A percentile compares a stretch with the other conserved stretches of the same genome.
phyloP scores from a whole-genome alignment of 2,329 filamentous ascomycete genomes.

The Basipetospora sp. region DNA sequence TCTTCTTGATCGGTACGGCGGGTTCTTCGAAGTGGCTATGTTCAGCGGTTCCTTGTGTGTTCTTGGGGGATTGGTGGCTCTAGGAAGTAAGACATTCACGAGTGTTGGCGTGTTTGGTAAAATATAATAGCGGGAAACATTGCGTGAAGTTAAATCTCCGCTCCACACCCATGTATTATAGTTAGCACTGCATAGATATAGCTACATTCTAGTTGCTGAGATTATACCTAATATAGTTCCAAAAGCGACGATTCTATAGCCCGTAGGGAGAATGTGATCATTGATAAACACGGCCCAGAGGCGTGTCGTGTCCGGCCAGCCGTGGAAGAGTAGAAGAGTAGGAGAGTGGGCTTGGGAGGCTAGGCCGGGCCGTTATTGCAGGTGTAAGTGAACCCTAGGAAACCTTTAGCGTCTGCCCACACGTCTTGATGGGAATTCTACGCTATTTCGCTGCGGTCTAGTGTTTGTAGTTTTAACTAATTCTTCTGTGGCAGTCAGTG shows the following conservation, averaged over 20 bases:
- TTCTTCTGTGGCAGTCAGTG: no score
- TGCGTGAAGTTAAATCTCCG: no score
- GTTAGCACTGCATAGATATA: no score
- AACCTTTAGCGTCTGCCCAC: no score
- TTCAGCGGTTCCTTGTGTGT: constrained; percentile 13
- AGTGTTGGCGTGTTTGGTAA: constrained; percentile 10
- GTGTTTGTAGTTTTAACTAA: no score
- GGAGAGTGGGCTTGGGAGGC: constrained; percentile 16
- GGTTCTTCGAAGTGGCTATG: constrained; percentile 12
- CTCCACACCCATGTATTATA: no score
- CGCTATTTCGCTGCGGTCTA: no score
- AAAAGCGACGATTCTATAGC: constrained; percentile 23
- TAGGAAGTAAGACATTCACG: constrained; percentile 10
- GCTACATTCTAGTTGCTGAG: no score
- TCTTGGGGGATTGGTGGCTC: constrained; percentile 7
- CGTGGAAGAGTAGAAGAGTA: constrained; percentile 31
- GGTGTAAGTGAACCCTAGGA: constrained; percentile 24
- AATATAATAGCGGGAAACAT: no score
- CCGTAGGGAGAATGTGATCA: constrained; percentile 21
- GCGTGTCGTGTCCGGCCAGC: constrained; percentile 31
- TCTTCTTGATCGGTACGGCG: constrained; percentile 22
- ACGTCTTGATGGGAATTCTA: no score
- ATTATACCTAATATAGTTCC: no score
- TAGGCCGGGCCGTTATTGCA: constrained; percentile 22
- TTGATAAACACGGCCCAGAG: constrained; percentile 29